Evolutionary conservation across 176 grass and related monocot species (phyloP), one percentile per base, ranked within the genome.

Genomic region (Juncus effusus): DNA sequence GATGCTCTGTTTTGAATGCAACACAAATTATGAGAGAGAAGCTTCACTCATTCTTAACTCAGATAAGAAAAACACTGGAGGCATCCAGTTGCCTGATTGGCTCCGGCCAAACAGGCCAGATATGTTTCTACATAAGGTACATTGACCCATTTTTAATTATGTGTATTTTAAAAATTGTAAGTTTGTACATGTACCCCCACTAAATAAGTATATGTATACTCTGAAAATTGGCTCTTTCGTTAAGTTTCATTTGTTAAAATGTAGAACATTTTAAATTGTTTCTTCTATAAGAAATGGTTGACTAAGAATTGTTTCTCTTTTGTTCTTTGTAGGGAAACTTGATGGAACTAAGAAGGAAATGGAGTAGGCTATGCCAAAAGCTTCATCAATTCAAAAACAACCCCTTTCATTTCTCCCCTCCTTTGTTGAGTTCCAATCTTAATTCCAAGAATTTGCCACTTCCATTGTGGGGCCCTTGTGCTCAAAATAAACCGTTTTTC

Each of bases 321-420:
- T 59, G 28, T 19, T 4, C 37, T 38, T 62, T 58, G 12, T 60
- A 86, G 37, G 81, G 77, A 50, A 69, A 87, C 58, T 70, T 91
- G 84, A 52, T 77, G 53, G 92, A 91, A 64, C 53, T 91, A 78
- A 91, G 77, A 51, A 81, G 79, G 56, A 96, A 96, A 83, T 96
- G 92, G 92, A 85, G 86, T 70, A 73, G 84, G 62, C 55, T 91
- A 36, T 96, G 92, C 70, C 69, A 61, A 59, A 91, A 74, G 69
- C 84, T 96, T 60, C 92, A 96, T 63, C 66, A 81, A 13, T 70
- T 36, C 38, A 60, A 60, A 65, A 60, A 45, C 49, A 69, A 56
- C 56, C 36, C 36, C 13, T 54, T 70, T 77, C 80, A 67, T 12
- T 65, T 79, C 38, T 76, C 67, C 61, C 61, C 64, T 62, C 40